These are phyloP conservation scores for Pseudoturritis turrita DNA, from an alignment of 345 rosid genomes.

Conservation along the genomic window DNA sequence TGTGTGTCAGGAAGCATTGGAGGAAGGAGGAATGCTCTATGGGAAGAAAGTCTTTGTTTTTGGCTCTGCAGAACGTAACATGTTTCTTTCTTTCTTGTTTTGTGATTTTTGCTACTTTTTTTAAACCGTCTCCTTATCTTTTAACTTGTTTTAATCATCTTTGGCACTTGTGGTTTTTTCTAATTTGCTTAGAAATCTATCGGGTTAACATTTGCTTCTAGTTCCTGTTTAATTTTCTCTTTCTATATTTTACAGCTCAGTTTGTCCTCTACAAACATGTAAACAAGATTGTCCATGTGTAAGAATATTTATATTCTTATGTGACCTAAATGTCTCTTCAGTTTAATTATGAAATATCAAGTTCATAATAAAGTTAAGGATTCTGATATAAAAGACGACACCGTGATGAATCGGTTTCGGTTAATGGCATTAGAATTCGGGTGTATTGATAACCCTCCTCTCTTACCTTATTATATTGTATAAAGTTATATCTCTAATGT, in stretches of 20 bases:
- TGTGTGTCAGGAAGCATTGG: constrained; percentile 65
- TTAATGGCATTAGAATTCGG: no score
- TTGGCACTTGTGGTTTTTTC: background rate
- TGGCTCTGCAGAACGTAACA: constrained; percentile 80
- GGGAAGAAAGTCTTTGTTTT: constrained; percentile 75
- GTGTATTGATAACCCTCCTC: no score
- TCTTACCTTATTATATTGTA: no score
- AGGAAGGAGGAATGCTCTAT: constrained; percentile 71
- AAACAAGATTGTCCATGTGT: constrained; percentile 38
- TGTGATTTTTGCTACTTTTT: background rate
- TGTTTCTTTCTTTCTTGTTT: background rate
- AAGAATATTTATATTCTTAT: no score
- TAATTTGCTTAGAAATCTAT: background rate
- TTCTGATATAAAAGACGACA: no score
- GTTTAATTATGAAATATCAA: no score
- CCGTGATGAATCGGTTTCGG: no score
- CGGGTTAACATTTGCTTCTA: background rate
- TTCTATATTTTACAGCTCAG: constrained; percentile 71
- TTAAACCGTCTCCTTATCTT: background rate
- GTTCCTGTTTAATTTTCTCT: background rate
- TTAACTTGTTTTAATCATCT: background rate
- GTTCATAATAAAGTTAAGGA: no score
- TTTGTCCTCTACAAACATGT: constrained; percentile 47
- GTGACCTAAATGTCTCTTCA: no score
- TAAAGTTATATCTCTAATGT: no score